Percentiles rank a stretch among this genome's conserved stretches.
phyloP scores from a whole-genome alignment of 306 rosid species.

The Bauhinia variegata region DNA sequence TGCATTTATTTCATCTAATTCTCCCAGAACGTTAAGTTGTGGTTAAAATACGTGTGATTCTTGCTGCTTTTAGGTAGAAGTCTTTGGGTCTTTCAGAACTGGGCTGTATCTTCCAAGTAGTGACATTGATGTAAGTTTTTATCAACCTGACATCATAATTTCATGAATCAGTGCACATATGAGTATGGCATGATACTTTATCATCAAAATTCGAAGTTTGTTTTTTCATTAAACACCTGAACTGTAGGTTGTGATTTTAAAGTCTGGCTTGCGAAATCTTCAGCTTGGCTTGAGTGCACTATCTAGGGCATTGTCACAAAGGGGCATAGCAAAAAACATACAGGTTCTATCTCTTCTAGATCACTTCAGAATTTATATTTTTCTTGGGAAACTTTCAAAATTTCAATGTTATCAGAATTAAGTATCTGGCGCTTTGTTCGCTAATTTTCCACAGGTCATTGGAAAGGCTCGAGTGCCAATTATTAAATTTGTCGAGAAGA shows the following conservation, averaged over 20 bases:
- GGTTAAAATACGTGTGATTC: background rate
- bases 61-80: conserved; percentile 72
- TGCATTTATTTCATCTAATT: background rate
- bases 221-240: conserved; percentile 22
- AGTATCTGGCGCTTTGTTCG: conserved; percentile 28
- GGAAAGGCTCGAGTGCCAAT: conserved; percentile 97
- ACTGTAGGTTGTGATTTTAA: conserved; percentile 83
- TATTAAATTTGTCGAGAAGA: conserved; percentile 84
- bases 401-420: background rate
- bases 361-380: conserved; percentile 18
- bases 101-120: conserved; percentile 95
- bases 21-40: conserved; percentile 15
- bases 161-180: conserved; percentile 5
- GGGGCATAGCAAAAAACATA: conserved; percentile 78
- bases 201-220: conserved; percentile 2
- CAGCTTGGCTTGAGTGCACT: conserved; percentile 88
- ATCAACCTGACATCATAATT: conserved; percentile 2
- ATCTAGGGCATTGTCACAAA: conserved; percentile 88
- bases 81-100: conserved; percentile 94
- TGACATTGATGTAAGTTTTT: conserved; percentile 81
- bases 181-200: conserved; percentile 7
- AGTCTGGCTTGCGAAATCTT: conserved; percentile 70
- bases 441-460: conserved; percentile 64
- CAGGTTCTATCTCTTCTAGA: conserved; percentile 53
- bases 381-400: background rate